These are phyloP conservation scores for Ophiognomonia clavigignenti-juglandacearum DNA, from an alignment of 2,329 filamentous ascomycete genomes.

Conservation along the genomic window DNA sequence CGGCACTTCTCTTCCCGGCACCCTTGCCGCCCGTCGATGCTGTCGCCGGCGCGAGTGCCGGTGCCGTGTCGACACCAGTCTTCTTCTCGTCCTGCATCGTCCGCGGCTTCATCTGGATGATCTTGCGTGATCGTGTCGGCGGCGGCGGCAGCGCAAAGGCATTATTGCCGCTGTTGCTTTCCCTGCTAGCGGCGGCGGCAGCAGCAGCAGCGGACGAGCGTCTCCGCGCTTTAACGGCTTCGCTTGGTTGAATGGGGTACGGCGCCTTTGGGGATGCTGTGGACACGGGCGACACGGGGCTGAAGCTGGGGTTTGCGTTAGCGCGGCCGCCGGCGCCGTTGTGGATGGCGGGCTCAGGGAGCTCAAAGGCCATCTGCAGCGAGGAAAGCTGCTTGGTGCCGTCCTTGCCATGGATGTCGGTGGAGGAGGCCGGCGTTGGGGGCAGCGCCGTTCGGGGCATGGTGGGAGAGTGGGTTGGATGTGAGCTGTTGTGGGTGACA, in stretches of 20 bases:
- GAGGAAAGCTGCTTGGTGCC: constrained; percentile 54
- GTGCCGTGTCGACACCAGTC: constrained; percentile 22
- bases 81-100: constrained; percentile 38
- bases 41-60: constrained; percentile 21
- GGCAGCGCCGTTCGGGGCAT: constrained; percentile 67
- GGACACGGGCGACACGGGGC: constrained; percentile 11
- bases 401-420: constrained; percentile 72
- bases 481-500: background rate
- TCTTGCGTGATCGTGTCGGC: constrained; percentile 86
- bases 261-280: constrained; percentile 24
- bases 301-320: background rate
- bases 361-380: constrained; percentile 65
- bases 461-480: background rate
- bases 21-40: constrained; percentile 16
- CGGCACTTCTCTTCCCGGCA: constrained; percentile 15
- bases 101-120: constrained; percentile 92
- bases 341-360: constrained; percentile 70
- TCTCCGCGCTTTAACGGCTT: constrained; percentile 49
- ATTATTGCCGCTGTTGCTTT: background rate
- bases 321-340: constrained; percentile 24
- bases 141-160: constrained; percentile 80
- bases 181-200: constrained; percentile 19
- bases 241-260: constrained; percentile 44
- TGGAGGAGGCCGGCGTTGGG: constrained; percentile 74
- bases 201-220: constrained; percentile 41